A percentile compares a stretch with the other conserved stretches of the same genome.
Evolutionary conservation across 352 stramenopile species (phyloP).

Genomic region (Globisporangium apiculatum): DNA sequence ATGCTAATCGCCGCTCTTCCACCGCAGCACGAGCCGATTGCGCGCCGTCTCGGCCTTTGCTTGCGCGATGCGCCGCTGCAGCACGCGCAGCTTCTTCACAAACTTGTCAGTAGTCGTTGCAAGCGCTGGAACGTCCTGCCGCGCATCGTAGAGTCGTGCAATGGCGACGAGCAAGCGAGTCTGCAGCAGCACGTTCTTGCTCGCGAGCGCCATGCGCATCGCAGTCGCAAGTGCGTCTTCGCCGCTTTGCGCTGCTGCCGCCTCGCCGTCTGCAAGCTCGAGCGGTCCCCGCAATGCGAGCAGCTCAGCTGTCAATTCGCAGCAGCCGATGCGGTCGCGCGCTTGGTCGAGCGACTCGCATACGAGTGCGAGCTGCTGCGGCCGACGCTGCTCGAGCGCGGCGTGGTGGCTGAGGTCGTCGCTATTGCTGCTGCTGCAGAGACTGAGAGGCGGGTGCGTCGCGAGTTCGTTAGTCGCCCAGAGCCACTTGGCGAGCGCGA

Average conservation of each 20-base stretch:
- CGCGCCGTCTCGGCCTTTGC: conserved; percentile 34
- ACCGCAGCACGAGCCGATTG: conserved; percentile 34
- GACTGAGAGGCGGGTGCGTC: not conserved
- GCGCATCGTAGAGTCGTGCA: conserved; percentile 40
- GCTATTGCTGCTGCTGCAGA: not conserved
- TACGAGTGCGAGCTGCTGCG: conserved; percentile 24
- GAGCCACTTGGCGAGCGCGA: conserved; percentile 65
- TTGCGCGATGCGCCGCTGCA: conserved; percentile 38
- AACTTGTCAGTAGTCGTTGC: conserved; percentile 47
- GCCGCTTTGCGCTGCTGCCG: conserved; percentile 2
- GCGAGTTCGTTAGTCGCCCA: conserved; percentile 52
- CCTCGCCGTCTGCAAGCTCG: too few species aligned
- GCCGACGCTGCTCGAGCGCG: conserved; percentile 39
- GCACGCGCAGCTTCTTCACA: conserved; percentile 51
- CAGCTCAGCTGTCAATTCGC: conserved; percentile 51
- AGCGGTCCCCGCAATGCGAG: conserved; percentile 58
- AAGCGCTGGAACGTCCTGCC: conserved; percentile 29
- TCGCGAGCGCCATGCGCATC: conserved; percentile 37
- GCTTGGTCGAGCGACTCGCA: conserved; percentile 25
- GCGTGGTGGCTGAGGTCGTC: conserved; percentile 16
- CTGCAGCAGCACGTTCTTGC: conserved; percentile 73
- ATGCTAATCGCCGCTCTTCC: conserved; percentile 21
- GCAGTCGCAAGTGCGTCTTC: conserved; percentile 60
- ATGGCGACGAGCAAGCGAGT: conserved; percentile 47
- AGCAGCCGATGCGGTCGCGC: conserved; percentile 42